phyloP scores from a whole-genome alignment of 2,329 filamentous ascomycete species.

The Xylariaceae sp. region DNA sequence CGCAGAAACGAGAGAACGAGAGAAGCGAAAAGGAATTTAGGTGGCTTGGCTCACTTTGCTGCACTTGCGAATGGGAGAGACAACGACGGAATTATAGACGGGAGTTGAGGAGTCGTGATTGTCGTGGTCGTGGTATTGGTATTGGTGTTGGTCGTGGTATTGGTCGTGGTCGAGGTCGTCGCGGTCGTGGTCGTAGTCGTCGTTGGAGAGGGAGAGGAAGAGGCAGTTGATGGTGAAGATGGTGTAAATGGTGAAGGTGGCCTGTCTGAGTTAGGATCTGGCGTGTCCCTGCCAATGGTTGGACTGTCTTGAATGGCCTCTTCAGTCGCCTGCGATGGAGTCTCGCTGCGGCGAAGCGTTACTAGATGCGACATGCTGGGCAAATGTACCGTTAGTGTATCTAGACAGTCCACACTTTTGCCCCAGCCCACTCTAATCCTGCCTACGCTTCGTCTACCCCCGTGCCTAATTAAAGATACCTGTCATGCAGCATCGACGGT shows the following conservation, averaged over 20 bases:
- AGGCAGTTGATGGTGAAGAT: neutral
- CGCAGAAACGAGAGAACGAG: neutral
- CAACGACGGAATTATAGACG: neutral
- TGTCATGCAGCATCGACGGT: too few species aligned
- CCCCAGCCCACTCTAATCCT: neutral
- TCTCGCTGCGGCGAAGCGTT: slow-evolving; percentile 42
- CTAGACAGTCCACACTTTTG: neutral
- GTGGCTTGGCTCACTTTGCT: slow-evolving; percentile 6
- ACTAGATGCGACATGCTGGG: slow-evolving; percentile 46
- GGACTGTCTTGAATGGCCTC: slow-evolving; percentile 40
- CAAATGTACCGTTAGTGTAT: neutral
- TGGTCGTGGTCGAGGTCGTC: slow-evolving; percentile 2
- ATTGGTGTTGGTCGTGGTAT: too few species aligned
- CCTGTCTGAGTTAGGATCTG: slow-evolving; percentile 24
- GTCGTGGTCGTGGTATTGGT: neutral
- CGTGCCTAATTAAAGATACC: too few species aligned
- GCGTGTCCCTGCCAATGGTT: slow-evolving; percentile 39
- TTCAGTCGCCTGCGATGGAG: slow-evolving; percentile 29
- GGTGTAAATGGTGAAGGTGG: slow-evolving; percentile 1
- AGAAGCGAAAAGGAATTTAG: neutral
- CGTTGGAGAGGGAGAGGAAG: slow-evolving; percentile 20
- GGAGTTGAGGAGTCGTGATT: neutral
- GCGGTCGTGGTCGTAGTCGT: slow-evolving; percentile 2
- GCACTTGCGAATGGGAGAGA: slow-evolving; percentile 5
- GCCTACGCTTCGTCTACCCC: too few species aligned